Conservation (phyloP, 192 early-diverging fungal species). For the Cladochytrium replicatum region DNA sequence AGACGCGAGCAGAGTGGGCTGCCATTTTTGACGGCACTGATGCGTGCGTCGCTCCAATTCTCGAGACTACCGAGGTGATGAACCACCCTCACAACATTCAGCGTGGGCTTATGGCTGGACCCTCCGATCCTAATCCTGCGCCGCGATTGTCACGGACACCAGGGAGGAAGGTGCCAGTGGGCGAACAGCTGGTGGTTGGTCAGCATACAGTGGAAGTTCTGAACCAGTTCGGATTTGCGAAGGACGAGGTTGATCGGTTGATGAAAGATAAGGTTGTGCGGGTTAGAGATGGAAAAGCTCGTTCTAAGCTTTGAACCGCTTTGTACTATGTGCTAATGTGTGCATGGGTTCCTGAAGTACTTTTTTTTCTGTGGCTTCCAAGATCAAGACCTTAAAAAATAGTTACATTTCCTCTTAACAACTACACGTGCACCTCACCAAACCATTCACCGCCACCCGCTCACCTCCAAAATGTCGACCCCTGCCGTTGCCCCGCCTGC, state of each 20-base stretch:
- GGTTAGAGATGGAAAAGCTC: no score
- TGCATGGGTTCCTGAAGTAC: no score
- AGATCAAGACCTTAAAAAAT: no score
- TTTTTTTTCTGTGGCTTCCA: no score
- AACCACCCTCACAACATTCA: slow-evolving; percentile 1
- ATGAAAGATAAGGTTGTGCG: no score
- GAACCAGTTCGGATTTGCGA: slow-evolving; percentile 26
- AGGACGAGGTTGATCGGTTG: slow-evolving; percentile 26
- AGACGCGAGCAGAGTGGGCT: slow-evolving; percentile 55
- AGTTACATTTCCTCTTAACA: no score
- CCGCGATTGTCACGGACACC: slow-evolving; percentile 46
- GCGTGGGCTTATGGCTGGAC: slow-evolving; percentile 8
- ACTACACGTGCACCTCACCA: no score
- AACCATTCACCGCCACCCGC: no score
- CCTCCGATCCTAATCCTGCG: slow-evolving; percentile 36
- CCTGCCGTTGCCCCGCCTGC: no score
- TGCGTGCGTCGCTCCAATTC: slow-evolving; percentile 57
- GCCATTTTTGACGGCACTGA: slow-evolving; percentile 47
- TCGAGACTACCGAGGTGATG: slow-evolving; percentile 26
- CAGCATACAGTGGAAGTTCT: slow-evolving; percentile 33
- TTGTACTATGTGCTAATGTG: no score
- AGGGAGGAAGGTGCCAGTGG: not conserved
- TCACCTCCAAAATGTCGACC: no score
- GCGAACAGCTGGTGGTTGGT: slow-evolving; percentile 22
- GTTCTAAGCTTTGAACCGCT: no score